A percentile compares a stretch with the other conserved stretches of the same genome.
Evolutionary conservation across 2,329 filamentous ascomycete species (phyloP).

Genomic region (Cladosporium sp.): DNA sequence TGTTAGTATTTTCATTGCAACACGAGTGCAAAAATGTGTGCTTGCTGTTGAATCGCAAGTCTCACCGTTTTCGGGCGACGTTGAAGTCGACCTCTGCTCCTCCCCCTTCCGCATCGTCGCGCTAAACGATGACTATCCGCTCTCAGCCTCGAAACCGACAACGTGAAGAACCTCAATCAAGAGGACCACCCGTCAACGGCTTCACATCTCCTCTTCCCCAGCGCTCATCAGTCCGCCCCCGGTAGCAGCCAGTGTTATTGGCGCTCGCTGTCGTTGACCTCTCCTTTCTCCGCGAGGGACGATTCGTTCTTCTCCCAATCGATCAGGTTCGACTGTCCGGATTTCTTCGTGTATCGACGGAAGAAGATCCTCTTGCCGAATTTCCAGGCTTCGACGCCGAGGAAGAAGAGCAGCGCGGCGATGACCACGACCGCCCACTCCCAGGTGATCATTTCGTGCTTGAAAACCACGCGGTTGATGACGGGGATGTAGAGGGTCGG

Average conservation of each 20-base stretch:
- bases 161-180: too few relatives aligned
- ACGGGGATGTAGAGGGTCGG: constrained; percentile 61
- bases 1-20: too few relatives aligned
- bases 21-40: too few relatives aligned
- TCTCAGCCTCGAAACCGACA: too few relatives aligned
- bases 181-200: too few relatives aligned
- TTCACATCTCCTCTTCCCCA: background rate
- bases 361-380: constrained; percentile 53
- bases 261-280: background rate
- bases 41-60: too few relatives aligned
- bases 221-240: background rate
- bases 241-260: constrained; percentile 9
- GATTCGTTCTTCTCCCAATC: constrained; percentile 38
- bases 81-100: too few relatives aligned
- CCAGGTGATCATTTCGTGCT: constrained; percentile 62
- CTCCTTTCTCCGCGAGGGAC: constrained; percentile 12
- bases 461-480: constrained; percentile 62
- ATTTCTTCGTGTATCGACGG: constrained; percentile 3
- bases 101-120: too few relatives aligned
- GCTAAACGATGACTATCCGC: too few relatives aligned
- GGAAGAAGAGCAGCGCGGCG: constrained; percentile 58
- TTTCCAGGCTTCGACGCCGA: constrained; percentile 64
- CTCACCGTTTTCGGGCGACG: too few relatives aligned
- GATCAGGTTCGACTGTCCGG: constrained; percentile 29
- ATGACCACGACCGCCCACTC: constrained; percentile 68